phyloP scores from a whole-genome alignment of 164 flowering plant species.

The Aristolochia fimbriata region DNA sequence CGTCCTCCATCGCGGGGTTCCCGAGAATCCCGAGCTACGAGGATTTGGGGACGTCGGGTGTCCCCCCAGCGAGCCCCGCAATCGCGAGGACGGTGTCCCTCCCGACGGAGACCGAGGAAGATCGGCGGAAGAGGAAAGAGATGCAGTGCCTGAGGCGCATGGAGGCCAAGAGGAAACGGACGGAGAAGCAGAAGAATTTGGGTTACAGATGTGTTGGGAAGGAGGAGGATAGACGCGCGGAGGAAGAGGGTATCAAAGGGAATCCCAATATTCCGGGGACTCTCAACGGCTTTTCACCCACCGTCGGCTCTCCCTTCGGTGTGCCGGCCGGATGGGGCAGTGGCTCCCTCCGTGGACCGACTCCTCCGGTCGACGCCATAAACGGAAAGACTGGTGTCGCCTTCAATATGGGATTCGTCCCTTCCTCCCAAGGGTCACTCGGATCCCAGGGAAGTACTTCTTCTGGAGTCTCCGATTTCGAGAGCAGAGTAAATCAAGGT shows the following conservation, averaged over 20 bases:
- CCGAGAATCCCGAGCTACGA: slow-evolving; percentile 34
- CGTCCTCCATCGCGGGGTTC: slow-evolving; percentile 57
- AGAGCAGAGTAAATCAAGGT: slow-evolving; percentile 33
- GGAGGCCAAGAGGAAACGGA: slow-evolving; percentile 83
- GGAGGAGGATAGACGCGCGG: slow-evolving; percentile 18
- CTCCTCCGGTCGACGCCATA: neutral
- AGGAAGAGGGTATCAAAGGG: slow-evolving; percentile 23
- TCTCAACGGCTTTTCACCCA: slow-evolving; percentile 1
- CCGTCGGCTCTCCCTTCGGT: neutral
- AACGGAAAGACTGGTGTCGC: slow-evolving; percentile 15
- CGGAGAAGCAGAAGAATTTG: slow-evolving; percentile 34
- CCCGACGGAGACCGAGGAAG: slow-evolving; percentile 81
- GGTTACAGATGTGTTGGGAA: slow-evolving; percentile 5
- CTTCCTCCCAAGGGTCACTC: slow-evolving; percentile 24
- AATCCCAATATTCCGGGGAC: slow-evolving; percentile 14
- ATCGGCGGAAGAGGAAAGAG: slow-evolving; percentile 86
- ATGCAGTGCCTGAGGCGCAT: slow-evolving; percentile 62
- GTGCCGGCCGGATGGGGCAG: neutral
- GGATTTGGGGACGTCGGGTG: slow-evolving; percentile 8
- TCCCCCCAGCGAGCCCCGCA: slow-evolving; percentile 10
- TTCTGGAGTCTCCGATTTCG: slow-evolving; percentile 43
- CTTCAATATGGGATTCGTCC: slow-evolving; percentile 9
- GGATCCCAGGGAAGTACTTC: slow-evolving; percentile 50
- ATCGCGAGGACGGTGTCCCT: slow-evolving; percentile 56
- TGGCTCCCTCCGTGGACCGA: no score